Evolutionary conservation across 2,329 filamentous ascomycete species (phyloP), one percentile per base, ranked within the genome.

Genomic region (Aspergillus piperis): DNA sequence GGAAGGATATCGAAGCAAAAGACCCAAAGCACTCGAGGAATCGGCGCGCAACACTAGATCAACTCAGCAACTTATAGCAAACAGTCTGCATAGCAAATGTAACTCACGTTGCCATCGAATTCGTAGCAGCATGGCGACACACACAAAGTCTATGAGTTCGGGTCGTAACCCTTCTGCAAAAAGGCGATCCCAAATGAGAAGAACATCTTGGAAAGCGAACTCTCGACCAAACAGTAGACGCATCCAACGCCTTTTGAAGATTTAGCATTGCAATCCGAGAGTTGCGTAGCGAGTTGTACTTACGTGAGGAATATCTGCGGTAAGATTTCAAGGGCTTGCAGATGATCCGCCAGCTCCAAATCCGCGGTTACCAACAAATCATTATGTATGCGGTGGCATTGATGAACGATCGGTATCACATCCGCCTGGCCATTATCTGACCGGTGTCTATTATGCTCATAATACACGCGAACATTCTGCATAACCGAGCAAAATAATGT

Each of bases 291-390:
- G 4, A 27, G 41, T 36, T 55, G 15, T 56, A 73, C 85, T 75
- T 78, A 95, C 90, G 98, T 96, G 23, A 98, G 80, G 71, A 98
- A 99, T 54, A 99, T 94, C 70, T 99, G 95, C 1, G 95, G 95
- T n/a, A 97, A 79, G 62, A 99, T 88, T 62, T 97, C 94, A 50
- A 97, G 88, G 61, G 86, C 85, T 60, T 88, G 88, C 17, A 99
- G 83, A 74, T 98, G 93, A 23, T 83, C 82, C 13, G 91, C 89
- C 27, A 98, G 83, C 70, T 92, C 89, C n/a, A 90, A 88, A 71
- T 98, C 95, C 30, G 92, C 83, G 64, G 87, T 88, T 60, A 86
- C 86, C 48, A 99, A 80, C 54, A 91, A 88, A 27, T 90, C 85
- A 68, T 96, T 88, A 71, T 98, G 94, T 62, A 99, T 96, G 67